Conservation (phyloP, 192 early-diverging fungal species). For the Backusella westeae region DNA sequence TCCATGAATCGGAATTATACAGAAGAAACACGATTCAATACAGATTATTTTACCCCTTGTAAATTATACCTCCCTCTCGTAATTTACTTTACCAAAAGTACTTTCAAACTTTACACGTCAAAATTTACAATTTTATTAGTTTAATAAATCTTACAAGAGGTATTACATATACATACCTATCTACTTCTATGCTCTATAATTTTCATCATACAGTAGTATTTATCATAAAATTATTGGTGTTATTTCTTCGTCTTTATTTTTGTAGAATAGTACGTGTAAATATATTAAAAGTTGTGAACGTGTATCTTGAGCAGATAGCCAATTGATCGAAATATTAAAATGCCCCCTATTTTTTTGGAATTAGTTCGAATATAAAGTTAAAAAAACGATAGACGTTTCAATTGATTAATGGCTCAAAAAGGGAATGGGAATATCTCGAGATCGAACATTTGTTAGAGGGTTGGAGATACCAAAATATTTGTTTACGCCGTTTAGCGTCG, state of each 20-base stretch:
- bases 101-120: neutral
- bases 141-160: neutral
- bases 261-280: neutral
- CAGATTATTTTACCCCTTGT: neutral
- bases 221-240: neutral
- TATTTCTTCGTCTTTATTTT: neutral
- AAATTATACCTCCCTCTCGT: neutral
- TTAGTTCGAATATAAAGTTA: neutral
- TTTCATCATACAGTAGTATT: neutral
- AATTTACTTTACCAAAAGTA: neutral
- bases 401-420: neutral
- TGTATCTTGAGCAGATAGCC: neutral
- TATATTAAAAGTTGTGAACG: neutral
- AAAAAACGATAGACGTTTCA: neutral
- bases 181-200: neutral
- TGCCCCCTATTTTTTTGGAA: neutral
- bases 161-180: neutral
- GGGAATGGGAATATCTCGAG: neutral
- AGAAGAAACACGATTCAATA: neutral
- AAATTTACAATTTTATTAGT: neutral
- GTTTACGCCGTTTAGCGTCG: neutral
- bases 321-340: neutral
- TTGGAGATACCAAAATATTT: neutral
- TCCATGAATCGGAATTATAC: conserved; percentile 3
- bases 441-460: neutral